Evolutionary conservation across 225 moss, liverwort and hornwort genomes (phyloP), one percentile per base, ranked within the genome.

Genomic region (Antitrichia curtipendula): DNA sequence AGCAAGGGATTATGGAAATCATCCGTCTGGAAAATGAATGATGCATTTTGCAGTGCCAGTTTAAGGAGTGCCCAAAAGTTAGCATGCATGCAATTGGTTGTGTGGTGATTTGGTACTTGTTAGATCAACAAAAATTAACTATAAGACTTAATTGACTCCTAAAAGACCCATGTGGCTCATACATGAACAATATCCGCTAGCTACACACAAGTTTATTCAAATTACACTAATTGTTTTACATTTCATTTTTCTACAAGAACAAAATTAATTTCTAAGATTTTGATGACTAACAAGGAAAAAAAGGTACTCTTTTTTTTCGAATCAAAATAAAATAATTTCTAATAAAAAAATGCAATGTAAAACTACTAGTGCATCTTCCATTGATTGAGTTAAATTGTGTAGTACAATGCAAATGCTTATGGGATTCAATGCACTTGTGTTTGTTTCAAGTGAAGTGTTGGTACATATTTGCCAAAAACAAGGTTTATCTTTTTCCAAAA

Each of bases 21-120:
- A 25, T 16, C 0, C 3, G 0, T 16, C 5, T 4, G 2, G 4
- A 0, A 72, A 72, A 27, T 16, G 45, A 14, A 40, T 0, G 7
- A 1, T 3, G 3, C 3, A 71, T 12, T 71, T 12, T 5, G 9
- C 3, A 9, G 0, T 1, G 0, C 1, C 6, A 45, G 5, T 28
- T 43, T 70, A 24, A 0, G 1, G 2, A 6, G 5, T 71, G 28
- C 27, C 17, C 3, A 29, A 29, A 47, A 72, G 2, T 47, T 3
- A 2, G 3, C 2, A n/a, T 16, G 28, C 45, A 45, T 45, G 28
- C 0, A 45, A 0, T 45, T 31, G 6, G 23, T 69, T 40, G 13
- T 24, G 40, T 7, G 6, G 2, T 69, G 23, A 40, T 69, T 40
- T 69, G 13, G 38, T 40, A 40, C 40, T 69, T 70, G 8, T 70